A percentile compares a stretch with the other conserved stretches of the same genome.
These are phyloP conservation scores for Rhinocladiella mackenziei DNA, from an alignment of 2,329 filamentous ascomycete genomes.

Conservation along the genomic window DNA sequence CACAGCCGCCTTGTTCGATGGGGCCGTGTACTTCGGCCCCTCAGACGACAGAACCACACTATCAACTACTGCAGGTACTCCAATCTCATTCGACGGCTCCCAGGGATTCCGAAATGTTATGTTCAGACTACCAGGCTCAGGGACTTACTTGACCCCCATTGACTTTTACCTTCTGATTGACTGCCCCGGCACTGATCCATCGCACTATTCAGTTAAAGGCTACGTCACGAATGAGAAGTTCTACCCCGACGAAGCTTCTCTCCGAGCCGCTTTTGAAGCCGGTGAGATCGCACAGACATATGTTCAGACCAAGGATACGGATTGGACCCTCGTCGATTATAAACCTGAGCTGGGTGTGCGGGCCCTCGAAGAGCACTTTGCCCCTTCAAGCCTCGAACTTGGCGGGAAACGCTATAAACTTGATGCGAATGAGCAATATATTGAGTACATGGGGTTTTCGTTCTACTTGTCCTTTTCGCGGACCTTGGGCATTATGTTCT, in stretches of 20 bases:
- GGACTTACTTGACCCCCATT: conserved; percentile 42
- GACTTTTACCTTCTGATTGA: conserved; percentile 48
- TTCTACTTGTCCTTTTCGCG: conserved; percentile 17
- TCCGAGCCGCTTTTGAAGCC: conserved; percentile 39
- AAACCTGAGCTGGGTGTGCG: conserved; percentile 15
- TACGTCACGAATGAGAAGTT: conserved; percentile 43
- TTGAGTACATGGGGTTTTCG: conserved; percentile 15
- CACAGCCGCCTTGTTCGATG: conserved; percentile 39
- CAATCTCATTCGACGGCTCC: conserved; percentile 41
- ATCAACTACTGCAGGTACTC: conserved; percentile 34
- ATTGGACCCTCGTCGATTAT: conserved; percentile 17
- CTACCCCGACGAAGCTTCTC: conserved; percentile 35
- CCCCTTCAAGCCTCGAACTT: conserved; percentile 14
- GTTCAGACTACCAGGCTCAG: conserved; percentile 42
- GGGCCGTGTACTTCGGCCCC: conserved; percentile 30
- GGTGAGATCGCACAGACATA: conserved; percentile 38
- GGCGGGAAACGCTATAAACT: conserved; percentile 18
- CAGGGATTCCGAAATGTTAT: conserved; percentile 41
- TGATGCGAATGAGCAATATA: conserved; percentile 13
- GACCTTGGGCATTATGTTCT: conserved; percentile 17
- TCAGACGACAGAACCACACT: conserved; percentile 29
- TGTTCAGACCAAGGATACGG: conserved; percentile 31
- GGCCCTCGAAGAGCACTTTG: conserved; percentile 12
- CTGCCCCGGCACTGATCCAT: conserved; percentile 43
- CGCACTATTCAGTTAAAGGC: conserved; percentile 42